Evolutionary conservation across 2,329 filamentous ascomycete species (phyloP).

Genomic region (Fusarium camptoceras): DNA sequence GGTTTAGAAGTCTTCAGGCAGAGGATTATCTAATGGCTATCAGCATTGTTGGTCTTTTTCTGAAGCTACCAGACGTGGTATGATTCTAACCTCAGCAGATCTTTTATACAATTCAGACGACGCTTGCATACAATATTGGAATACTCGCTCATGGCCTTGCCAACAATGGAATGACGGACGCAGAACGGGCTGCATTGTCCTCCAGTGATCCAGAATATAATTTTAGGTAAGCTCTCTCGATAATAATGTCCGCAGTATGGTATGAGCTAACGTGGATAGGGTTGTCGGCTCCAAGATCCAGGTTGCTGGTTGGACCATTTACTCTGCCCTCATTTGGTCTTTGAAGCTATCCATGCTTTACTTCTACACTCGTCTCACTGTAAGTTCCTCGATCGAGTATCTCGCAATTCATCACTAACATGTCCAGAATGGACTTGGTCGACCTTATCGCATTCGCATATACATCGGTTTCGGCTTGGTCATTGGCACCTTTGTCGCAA

Average conservation of each 20-base stretch:
- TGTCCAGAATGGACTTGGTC: constrained; percentile 51
- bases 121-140: constrained; percentile 61
- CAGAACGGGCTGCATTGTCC: constrained; percentile 57
- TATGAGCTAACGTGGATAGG: constrained; percentile 46
- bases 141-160: constrained; percentile 61
- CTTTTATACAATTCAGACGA: constrained; percentile 63
- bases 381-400: neutral
- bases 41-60: constrained; percentile 16
- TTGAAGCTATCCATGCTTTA: constrained; percentile 66
- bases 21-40: constrained; percentile 49
- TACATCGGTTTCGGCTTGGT: constrained; percentile 63
- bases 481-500: constrained; percentile 60
- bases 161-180: constrained; percentile 66
- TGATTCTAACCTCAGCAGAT: constrained; percentile 50
- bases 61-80: fast-evolving
- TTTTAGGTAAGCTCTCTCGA: constrained; percentile 46
- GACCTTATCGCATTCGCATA: constrained; percentile 57
- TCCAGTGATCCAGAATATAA: constrained; percentile 57
- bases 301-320: constrained; percentile 65
- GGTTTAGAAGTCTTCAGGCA: constrained; percentile 41
- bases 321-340: constrained; percentile 64
- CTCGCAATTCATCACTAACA: neutral
- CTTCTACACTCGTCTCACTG: constrained; percentile 66
- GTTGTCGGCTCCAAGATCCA: constrained; percentile 67
- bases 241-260: too few relatives aligned